Evolutionary conservation across 192 early-diverging fungal genomes (phyloP), one percentile per base, ranked within the genome.

Genomic region (Lobosporangium transversale): DNA sequence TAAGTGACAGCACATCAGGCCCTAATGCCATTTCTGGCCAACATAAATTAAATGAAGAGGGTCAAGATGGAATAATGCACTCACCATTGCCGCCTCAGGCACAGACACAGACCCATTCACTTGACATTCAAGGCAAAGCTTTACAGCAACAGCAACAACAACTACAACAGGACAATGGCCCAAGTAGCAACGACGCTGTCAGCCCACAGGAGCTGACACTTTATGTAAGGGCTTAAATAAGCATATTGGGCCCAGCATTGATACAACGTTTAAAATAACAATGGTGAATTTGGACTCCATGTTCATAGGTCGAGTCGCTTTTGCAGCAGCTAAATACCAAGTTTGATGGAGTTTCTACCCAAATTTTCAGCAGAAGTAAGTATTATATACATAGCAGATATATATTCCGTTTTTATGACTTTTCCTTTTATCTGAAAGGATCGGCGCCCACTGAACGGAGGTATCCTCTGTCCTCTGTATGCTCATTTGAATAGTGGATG

Each of bases 41-140:
- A 10, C 3, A 9, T 2, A 54, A 23, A 10, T 32, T 35, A 8
- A n/a, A 10, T 27, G 23, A 21, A 2, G 49, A 51, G 3, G 26
- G 35, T 15, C 14, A 33, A 51, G 32, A 20, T 14, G 20, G 35
- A 9, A 15, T 50, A 44, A 53, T 53, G 24, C 53, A 50, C 27
- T 58, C 70, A 6, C 49, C 70, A 2, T 30, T 66, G 40, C 42
- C 48, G 24, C 58, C 52, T 14, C 68, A 70, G 49, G 63, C 63
- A 20, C 70, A 75, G 35, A 63, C 63, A 49, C 70, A 75, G 24
- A 75, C 70, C 14, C 70, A 75, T 66, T 75, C 70, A n/a, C 62
- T 75, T 9, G 70, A 75, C 55, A 75, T 75, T 55, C 61, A 32
- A 33, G 42, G 57, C 50, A 75, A 75, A 62, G 32, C 33, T 24